Conservation (phyloP, 768 basidiomycete species). For the Phallus indusiatus region DNA sequence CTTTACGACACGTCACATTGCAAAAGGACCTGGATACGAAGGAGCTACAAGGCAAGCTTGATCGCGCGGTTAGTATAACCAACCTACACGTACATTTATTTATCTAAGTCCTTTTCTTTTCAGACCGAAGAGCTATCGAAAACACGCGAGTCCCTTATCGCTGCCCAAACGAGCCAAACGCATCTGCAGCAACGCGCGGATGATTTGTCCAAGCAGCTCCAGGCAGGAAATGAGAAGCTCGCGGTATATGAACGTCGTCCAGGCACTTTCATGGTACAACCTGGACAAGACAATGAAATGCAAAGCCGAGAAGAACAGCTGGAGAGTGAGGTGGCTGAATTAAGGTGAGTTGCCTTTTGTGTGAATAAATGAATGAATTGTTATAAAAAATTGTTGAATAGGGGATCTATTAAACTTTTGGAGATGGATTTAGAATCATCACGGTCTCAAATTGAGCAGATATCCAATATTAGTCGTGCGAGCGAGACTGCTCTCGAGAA, state of each 20-base stretch:
- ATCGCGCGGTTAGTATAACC: conserved; percentile 48
- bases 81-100: neutral
- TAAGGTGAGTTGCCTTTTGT: conserved; percentile 43
- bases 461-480: conserved; percentile 76
- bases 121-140: conserved; percentile 58
- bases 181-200: conserved; percentile 68
- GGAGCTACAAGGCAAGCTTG: conserved; percentile 63
- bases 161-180: conserved; percentile 68
- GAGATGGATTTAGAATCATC: conserved; percentile 70
- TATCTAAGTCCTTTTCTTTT: neutral
- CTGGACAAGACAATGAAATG: conserved; percentile 31
- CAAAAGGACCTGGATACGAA: conserved; percentile 76
- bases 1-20: conserved; percentile 57
- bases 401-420: conserved; percentile 53
- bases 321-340: conserved; percentile 75
- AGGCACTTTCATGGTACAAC: conserved; percentile 20
- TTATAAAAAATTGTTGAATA: neutral
- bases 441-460: conserved; percentile 68
- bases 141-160: conserved; percentile 59
- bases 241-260: conserved; percentile 74
- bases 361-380: neutral
- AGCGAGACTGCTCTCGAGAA: conserved; percentile 68
- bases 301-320: conserved; percentile 68
- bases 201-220: conserved; percentile 50
- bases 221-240: conserved; percentile 77